These are phyloP conservation scores for Raffaelea deltoideospora DNA, from an alignment of 2,329 filamentous ascomycete species.

Conservation along the genomic window DNA sequence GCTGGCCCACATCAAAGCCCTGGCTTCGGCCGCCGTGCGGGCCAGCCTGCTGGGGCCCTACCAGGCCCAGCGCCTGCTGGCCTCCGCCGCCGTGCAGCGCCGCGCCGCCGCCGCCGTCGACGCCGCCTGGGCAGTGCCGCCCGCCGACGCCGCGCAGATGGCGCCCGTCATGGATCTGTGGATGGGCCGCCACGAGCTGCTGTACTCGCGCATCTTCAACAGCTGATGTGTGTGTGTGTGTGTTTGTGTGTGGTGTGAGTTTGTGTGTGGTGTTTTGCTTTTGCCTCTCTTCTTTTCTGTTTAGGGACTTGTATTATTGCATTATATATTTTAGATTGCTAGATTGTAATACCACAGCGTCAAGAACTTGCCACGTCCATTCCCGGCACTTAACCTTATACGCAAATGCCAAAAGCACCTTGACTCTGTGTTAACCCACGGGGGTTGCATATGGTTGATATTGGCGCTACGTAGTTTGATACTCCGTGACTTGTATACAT, in stretches of 20 bases:
- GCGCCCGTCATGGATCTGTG: conserved; percentile 70
- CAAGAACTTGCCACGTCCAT: too few relatives aligned
- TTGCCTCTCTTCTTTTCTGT: too few relatives aligned
- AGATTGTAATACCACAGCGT: too few relatives aligned
- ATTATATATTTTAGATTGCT: too few relatives aligned
- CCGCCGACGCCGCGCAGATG: conserved; percentile 57
- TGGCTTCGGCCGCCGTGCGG: conserved; percentile 62
- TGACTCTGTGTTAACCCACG: too few relatives aligned
- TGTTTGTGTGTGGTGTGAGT: not conserved
- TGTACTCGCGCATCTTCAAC: conserved; percentile 81
- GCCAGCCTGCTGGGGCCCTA: conserved; percentile 70
- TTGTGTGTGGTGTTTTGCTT: not conserved
- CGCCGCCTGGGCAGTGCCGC: conserved; percentile 39
- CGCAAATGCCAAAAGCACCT: too few relatives aligned
- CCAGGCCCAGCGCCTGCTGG: conserved; percentile 60
- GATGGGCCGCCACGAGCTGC: conserved; percentile 66
- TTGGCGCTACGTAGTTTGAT: too few relatives aligned
- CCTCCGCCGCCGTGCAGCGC: conserved; percentile 39
- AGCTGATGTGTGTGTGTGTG: conserved; percentile 31
- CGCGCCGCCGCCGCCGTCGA: conserved; percentile 43
- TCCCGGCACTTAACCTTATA: too few relatives aligned
- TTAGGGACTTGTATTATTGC: too few relatives aligned
- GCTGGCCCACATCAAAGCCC: conserved; percentile 59
- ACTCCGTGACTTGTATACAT: too few relatives aligned
- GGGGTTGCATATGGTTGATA: too few relatives aligned